Base-by-base conservation (phyloP, 2,329 filamentous ascomycete species). In the Elsinoe necatrix region DNA sequence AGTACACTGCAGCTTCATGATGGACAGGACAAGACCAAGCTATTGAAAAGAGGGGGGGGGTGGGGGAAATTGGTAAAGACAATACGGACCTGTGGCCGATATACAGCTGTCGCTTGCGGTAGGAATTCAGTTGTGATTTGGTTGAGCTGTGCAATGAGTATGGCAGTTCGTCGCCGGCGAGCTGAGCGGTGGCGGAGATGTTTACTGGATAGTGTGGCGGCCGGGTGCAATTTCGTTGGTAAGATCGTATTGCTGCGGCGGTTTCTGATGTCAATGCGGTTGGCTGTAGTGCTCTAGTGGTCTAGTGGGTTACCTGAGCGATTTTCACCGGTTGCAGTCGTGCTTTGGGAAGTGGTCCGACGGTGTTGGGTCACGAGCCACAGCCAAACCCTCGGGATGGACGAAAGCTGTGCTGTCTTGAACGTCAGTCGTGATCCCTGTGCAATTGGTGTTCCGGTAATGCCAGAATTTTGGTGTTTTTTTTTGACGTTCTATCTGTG, bases 51-150 rank as follows among this genome's bases (percentile, higher is more conserved):
- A 39, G 34, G n/a, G n/a, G n/a, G n/a, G n/a, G n/a, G n/a, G n/a
- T n/a, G n/a, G n/a, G n/a, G n/a, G n/a, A n/a, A 18, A 20, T 12
- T 39, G 23, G 48, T 23, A 52, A 25, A 39, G 20, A 37, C 18
- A 14, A 14, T 52, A 52, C 48, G 48, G 48, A 52, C 48, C 48
- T 52, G 29, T 52, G 20, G 25, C 29, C 48, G 48, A 18, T 34
- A 29, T 20, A 18, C 18, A 52, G 29, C 18, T 23, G 31, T 25
- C 48, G 16, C 9, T 20, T 20, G 27, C 25, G 23, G 25, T 8
- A 50, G 23, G 14, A 3, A 25, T 18, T 34, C 45, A 34, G 16
- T 34, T 14, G 20, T 31, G 27, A 11, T 50, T 14, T 34, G 45
- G 25, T 34, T 12, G 25, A 31, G 18, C n/a, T 50, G 25, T 31